Base-by-base conservation (phyloP, 805 yeast species). In the Wickerhamiella siamensis region DNA sequence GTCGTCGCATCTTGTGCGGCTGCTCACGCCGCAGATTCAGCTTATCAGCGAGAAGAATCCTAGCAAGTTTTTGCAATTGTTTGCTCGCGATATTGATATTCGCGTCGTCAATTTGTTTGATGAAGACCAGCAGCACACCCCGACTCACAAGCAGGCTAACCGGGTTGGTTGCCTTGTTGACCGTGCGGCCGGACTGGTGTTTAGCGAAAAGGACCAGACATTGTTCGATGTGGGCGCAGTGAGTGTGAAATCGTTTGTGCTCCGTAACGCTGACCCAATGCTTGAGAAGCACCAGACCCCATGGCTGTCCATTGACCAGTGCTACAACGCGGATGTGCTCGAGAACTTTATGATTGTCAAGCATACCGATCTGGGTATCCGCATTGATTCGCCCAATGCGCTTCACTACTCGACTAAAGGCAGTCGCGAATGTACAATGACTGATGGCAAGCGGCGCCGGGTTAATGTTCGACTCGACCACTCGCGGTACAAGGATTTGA, bases 11-110 rank as follows among this genome's bases (percentile, higher is more conserved):
- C 63, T 77, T 47, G 67, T 87, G 24, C 76, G 76, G 45, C 65
- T 88, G 34, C 64, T 79, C 4, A 73, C 83, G 21, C 95, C 96
- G 0, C 95, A 88, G 57, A 73, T 86, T 37, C 96, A 87, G 55
- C 52, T 80, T 20, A 67, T 72, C 38, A 65, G 73, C 14, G 67
- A 67, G 24, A 65, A 66, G 41, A 68, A 70, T 20, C 69, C 65
- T 2, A 75, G 73, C 34, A 64, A 80, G 2, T 73, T 82, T 40
- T 66, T 84, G 10, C 57, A 86, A 27, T 66, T 87, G n/a, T 71
- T 81, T 2, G 73, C 94, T 0, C 91, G 88, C 9, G 66, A 64
- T 33, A 74, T 87, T 41, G 79, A 80, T 50, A 56, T 78, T 21
- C 75, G 80, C 46, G 72, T 81, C 8, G 60, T 83, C n/a, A 69